Evolutionary conservation across 371 early-diverging fungal genomes (phyloP).

Genomic region (Amoeboaphelidium occidentale): DNA sequence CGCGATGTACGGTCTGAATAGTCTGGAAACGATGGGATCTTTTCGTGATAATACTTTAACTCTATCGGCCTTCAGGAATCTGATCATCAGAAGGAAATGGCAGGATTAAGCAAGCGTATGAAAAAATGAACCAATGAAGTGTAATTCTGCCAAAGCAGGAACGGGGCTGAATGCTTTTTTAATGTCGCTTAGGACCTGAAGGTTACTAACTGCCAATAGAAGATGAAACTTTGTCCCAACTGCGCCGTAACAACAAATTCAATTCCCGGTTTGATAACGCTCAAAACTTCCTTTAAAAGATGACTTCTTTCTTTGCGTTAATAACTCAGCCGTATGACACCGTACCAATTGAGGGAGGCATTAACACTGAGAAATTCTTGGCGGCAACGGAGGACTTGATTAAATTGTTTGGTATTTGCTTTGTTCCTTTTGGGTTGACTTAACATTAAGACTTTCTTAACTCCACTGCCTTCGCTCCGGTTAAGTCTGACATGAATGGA

Average conservation of each 20-base stretch:
- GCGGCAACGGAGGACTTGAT: slow-evolving; percentile 61
- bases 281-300: too few species aligned
- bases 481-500: slow-evolving; percentile 67
- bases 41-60: background rate
- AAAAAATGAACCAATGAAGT: too few species aligned
- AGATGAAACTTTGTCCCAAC: too few species aligned
- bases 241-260: too few species aligned
- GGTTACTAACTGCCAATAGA: too few species aligned
- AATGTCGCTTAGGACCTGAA: too few species aligned
- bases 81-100: too few species aligned
- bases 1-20: background rate
- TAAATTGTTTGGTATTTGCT: slow-evolving; percentile 48
- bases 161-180: too few species aligned
- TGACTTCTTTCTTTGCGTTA: slow-evolving; percentile 38
- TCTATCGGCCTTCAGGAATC: too few species aligned
- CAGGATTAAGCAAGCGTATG: too few species aligned
- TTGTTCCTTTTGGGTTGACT: background rate
- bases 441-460: background rate
- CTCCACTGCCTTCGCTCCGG: slow-evolving; percentile 42
- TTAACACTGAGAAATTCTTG: slow-evolving; percentile 55
- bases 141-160: too few species aligned
- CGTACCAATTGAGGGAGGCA: slow-evolving; percentile 32
- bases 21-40: background rate
- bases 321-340: slow-evolving; percentile 35
- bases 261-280: too few species aligned